These are phyloP conservation scores for Colletotrichum sublineola DNA, from an alignment of 2,329 filamentous ascomycete genomes.

Conservation along the genomic window DNA sequence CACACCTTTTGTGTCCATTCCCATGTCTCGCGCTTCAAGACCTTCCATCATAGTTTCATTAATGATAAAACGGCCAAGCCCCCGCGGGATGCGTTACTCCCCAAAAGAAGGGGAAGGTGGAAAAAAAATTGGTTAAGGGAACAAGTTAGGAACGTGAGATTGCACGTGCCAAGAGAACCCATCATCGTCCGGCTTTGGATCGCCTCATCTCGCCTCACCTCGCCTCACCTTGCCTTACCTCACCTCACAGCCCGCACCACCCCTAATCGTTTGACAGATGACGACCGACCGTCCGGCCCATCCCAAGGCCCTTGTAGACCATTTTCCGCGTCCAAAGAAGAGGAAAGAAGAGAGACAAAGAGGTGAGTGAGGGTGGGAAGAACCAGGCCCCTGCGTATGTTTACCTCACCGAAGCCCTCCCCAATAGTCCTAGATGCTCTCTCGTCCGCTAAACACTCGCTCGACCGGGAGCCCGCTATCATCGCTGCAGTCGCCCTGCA, in stretches of 20 bases:
- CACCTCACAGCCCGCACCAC: background rate
- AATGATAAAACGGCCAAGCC: background rate
- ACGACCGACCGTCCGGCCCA: background rate
- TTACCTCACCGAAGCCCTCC: no score
- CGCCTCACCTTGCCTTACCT: background rate
- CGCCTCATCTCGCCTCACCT: background rate
- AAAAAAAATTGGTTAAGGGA: background rate
- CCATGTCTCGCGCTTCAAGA: background rate
- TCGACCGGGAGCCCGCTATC: no score
- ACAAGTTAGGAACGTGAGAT: background rate
- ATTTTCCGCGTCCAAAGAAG: no score
- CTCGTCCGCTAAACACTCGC: no score
- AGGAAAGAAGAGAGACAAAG: no score
- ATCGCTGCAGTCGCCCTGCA: no score
- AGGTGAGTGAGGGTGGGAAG: no score
- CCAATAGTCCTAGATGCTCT: no score
- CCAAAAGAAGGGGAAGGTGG: background rate
- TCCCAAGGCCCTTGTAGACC: no score
- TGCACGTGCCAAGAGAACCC: background rate
- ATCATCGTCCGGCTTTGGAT: conserved; percentile 3
- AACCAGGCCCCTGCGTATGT: no score
- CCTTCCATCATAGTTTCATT: background rate
- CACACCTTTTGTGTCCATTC: background rate
- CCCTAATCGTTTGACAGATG: background rate
- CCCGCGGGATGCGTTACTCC: background rate